Base-by-base conservation (phyloP, 2,329 filamentous ascomycete species). In the Coleophoma crateriformis region DNA sequence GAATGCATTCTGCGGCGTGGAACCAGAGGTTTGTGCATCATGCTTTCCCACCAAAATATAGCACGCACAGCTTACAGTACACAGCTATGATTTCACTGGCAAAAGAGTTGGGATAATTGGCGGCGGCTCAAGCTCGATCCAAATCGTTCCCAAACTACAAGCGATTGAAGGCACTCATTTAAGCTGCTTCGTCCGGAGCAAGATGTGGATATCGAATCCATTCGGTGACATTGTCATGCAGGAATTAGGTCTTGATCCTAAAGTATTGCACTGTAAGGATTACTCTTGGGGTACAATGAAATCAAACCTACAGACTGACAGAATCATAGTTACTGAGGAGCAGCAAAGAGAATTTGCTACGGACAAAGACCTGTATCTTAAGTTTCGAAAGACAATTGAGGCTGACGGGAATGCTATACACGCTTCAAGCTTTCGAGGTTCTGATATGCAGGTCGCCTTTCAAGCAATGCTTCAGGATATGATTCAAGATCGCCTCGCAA, bases 111-210 rank as follows among this genome's bases (percentile, higher is more conserved):
- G 71, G 7, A 62, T 79, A 4, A 72, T 79, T 42, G 76, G 76
- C n/a, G 74, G 73, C 48, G 76, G 76, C 12, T 74, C 73, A 17
- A 77, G 73, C 54, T 70, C 69, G 1, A 77, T 78, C 52, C 76
- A 79, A 51, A 78, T 79, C 48, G 67, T 79, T 8, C 76, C 76
- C 1, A 62, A 57, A 6, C 62, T 80, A 37, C 74, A 76, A 54
- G 71, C 71, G 51, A 64, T 73, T 38, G 63, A 71, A 46, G 73
- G 71, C 3, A 53, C 65, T 3, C 56, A 67, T 10, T 58, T 77
- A 27, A 70, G 65, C 5, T 72, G 71, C 48, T 78, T 77, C 53
- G 69, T 76, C 44, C 68, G 75, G 47, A 74, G 69, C 37, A 71
- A 71, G 46, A 76, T 72, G 5, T 79, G 74, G 75, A 75, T 78